Evolutionary conservation across 177 flowering plant genomes (phyloP).

Genomic region (Vitis hybrid): DNA sequence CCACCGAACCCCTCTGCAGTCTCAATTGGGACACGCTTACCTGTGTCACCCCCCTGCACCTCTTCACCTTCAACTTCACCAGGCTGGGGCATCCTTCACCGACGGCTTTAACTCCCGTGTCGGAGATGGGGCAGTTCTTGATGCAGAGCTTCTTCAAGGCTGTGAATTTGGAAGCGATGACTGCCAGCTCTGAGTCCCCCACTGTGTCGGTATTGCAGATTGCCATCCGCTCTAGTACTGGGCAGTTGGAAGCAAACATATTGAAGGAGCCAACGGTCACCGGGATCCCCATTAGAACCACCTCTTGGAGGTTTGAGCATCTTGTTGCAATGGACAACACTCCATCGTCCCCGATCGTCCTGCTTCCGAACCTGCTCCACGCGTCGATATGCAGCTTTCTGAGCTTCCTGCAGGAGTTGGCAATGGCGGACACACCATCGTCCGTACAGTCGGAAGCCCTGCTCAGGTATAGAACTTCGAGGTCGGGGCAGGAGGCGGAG

Average conservation of each 20-base stretch:
- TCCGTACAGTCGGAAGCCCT: slow-evolving; percentile 12
- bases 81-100: slow-evolving; percentile 13
- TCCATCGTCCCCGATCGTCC: slow-evolving; percentile 11
- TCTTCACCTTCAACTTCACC: slow-evolving; percentile 19
- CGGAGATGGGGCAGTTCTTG: slow-evolving; percentile 11
- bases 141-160: slow-evolving; percentile 23
- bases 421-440: slow-evolving; percentile 8
- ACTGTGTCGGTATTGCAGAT: slow-evolving; percentile 14
- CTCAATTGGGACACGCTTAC: neutral
- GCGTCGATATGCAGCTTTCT: slow-evolving; percentile 20
- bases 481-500: slow-evolving; percentile 10
- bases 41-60: slow-evolving; percentile 9
- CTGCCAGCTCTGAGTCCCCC: slow-evolving; percentile 10
- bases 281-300: slow-evolving; percentile 16
- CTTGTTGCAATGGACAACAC: neutral
- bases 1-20: neutral
- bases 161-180: slow-evolving; percentile 5
- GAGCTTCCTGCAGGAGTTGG: slow-evolving; percentile 10
- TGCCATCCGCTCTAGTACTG: slow-evolving; percentile 10
- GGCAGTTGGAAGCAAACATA: slow-evolving; percentile 9
- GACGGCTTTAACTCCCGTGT: slow-evolving; percentile 5
- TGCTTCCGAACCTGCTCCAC: slow-evolving; percentile 16
- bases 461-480: slow-evolving; percentile 10
- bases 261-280: neutral
- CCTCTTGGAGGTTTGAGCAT: slow-evolving; percentile 11